Evolutionary conservation across 2,329 filamentous ascomycete genomes (phyloP).

Genomic region (Xylariaceae sp.): DNA sequence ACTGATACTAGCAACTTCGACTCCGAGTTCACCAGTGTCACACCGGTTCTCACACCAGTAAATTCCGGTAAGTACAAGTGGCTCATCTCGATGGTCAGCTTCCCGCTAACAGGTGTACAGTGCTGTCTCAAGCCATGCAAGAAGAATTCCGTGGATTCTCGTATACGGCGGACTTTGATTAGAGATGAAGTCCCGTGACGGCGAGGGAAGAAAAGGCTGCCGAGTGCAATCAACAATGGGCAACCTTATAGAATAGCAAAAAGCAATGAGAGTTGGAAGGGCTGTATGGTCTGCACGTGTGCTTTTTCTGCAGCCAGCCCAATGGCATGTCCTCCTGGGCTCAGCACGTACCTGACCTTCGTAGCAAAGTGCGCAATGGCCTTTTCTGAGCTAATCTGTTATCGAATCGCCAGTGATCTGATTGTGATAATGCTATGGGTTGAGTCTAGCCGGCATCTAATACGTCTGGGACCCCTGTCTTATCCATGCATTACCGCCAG

Average conservation of each 20-base stretch:
- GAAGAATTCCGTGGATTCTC: slow-evolving; percentile 99
- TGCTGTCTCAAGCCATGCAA: slow-evolving; percentile 97
- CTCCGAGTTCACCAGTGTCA: slow-evolving; percentile 96
- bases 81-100: slow-evolving; percentile 18
- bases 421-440: too few relatives aligned
- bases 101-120: slow-evolving; percentile 42
- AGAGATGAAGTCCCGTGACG: slow-evolving; percentile 21
- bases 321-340: too few relatives aligned
- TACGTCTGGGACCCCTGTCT: too few relatives aligned
- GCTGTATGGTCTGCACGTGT: neutral
- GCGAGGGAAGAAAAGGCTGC: neutral
- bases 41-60: slow-evolving; percentile 92
- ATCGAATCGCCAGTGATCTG: neutral
- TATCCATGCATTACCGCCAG: too few relatives aligned
- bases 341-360: too few relatives aligned
- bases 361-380: neutral
- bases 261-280: neutral
- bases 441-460: too few relatives aligned
- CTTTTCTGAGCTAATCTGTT: neutral
- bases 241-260: neutral
- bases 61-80: slow-evolving; percentile 74
- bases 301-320: too few relatives aligned
- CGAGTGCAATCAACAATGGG: too few relatives aligned
- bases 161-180: slow-evolving; percentile 89
- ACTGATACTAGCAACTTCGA: slow-evolving; percentile 99